Percentiles rank a stretch among this genome's conserved stretches.
Conservation (phyloP, 208 protist species). For the Endotrypanum monterogeii region DNA sequence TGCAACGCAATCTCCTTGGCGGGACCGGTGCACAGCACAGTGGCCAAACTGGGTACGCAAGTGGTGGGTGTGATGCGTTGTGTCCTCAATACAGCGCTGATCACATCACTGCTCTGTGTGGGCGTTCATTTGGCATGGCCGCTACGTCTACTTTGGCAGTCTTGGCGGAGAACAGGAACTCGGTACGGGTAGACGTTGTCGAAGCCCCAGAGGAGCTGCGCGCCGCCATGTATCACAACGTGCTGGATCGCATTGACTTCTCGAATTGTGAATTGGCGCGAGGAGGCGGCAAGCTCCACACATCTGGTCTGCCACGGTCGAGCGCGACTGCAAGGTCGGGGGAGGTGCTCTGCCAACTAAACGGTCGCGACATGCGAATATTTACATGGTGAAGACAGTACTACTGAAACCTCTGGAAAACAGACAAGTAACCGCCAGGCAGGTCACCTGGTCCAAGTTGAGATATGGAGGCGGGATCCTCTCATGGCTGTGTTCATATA, state of each 20-base stretch:
- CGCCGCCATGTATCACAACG: conserved; percentile 51
- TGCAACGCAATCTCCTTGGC: not conserved
- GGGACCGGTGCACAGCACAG: not conserved
- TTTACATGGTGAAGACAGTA: conserved; percentile 50
- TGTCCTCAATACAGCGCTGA: not conserved
- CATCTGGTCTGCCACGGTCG: not conserved
- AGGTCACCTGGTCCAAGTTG: too few relatives aligned
- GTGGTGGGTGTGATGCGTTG: not conserved
- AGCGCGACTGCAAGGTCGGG: not conserved
- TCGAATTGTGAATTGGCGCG: conserved; percentile 26
- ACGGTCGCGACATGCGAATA: conserved; percentile 32
- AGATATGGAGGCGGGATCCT: too few relatives aligned
- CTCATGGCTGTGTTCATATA: too few relatives aligned
- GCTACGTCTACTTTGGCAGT: conserved; percentile 39
- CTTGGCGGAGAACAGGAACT: conserved; percentile 32
- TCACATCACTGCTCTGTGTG: not conserved
- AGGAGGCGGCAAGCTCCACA: not conserved
- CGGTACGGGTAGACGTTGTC: conserved; percentile 40
- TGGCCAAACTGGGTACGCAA: not conserved
- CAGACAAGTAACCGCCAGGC: too few relatives aligned
- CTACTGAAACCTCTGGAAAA: too few relatives aligned
- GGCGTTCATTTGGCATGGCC: not conserved
- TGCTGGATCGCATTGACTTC: conserved; percentile 48
- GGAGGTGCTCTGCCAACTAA: conserved; percentile 42
- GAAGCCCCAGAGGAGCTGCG: conserved; percentile 45